Base-by-base conservation (phyloP, 1,139 yeast genomes). In the Arxiozyma bovina region DNA sequence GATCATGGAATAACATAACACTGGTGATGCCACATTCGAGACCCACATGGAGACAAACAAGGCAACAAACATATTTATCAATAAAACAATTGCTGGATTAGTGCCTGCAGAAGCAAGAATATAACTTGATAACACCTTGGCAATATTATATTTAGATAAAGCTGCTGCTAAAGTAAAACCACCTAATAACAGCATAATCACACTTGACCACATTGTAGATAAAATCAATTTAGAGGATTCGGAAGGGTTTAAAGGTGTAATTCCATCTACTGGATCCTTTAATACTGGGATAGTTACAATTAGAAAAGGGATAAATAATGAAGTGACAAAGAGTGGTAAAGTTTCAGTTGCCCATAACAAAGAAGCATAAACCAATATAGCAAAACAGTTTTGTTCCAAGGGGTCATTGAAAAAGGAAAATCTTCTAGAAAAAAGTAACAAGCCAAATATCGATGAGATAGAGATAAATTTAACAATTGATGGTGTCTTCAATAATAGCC, bases 111-210 rank as follows among this genome's bases (percentile, higher is more conserved):
- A 78, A 1, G 91, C 80, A 56, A 91, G 75, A 57, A 91, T 83
- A 68, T 80, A 81, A 0, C 96, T 87, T 4, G 96, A 88, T 45
- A 90, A 75, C 45, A 86, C 78, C 66, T 87, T 89, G 52, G 96
- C 97, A 60, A 91, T 81, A 66, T 89, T 85, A 71, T 87, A 89
- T 70, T 90, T 91, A 47, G 96, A 87, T 56, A 91, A 75, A 0
- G 96, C 97, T 17, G 96, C 96, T 12, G 98, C 97, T 55, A 91
- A 74, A 0, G 97, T 87, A 71, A 91, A 91, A 1, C 98, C 98
- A 60, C 98, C 98, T 27, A 91, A 73, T 55, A 91, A 75, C 51
- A 91, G 75, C 86, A 90, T 82, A 60, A 91, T 87, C 20, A 90
- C 95, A 1, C 96, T 88, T 6, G 94, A 85, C 97, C 97, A 91